Percentiles rank a stretch among this genome's conserved stretches.
phyloP scores from a whole-genome alignment of 192 early-diverging fungal species.

The Gamsiella multidivaricata region DNA sequence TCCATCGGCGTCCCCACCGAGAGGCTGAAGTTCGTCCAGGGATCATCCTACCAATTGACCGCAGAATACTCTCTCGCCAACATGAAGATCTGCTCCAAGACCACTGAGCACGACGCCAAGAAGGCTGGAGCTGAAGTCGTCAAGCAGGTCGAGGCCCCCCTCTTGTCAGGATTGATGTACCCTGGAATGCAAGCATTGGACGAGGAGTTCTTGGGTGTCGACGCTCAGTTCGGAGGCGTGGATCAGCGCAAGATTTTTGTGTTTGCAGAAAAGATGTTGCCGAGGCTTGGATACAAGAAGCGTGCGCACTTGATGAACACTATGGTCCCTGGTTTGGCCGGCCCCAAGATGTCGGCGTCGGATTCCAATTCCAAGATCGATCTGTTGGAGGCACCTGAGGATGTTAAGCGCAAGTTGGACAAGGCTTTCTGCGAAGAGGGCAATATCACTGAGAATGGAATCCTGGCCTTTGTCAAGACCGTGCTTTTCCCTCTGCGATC shows the following conservation, averaged over 20 bases:
- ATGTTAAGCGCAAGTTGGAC: slow-evolving; percentile 86
- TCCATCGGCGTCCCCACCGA: slow-evolving; percentile 96
- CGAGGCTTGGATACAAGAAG: slow-evolving; percentile 94
- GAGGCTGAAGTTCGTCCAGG: slow-evolving; percentile 91
- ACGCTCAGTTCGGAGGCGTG: slow-evolving; percentile 96
- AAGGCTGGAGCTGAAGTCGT: slow-evolving; percentile 99
- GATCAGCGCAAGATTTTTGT: slow-evolving; percentile 99
- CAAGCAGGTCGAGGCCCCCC: slow-evolving; percentile 91
- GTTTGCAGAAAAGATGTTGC: slow-evolving; percentile 95
- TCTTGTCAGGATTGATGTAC: slow-evolving; percentile 95
- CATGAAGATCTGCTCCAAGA: slow-evolving; percentile 84
- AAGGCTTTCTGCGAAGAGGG: slow-evolving; percentile 98
- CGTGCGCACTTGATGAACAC: slow-evolving; percentile 97
- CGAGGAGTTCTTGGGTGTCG: slow-evolving; percentile 95
- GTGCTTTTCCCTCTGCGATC: slow-evolving; percentile 91
- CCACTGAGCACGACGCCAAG: slow-evolving; percentile 96
- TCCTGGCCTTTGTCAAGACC: slow-evolving; percentile 88
- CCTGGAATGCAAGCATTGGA: slow-evolving; percentile 98
- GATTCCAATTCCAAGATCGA: slow-evolving; percentile 99
- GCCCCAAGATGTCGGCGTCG: slow-evolving; percentile 96
- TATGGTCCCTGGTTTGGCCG: slow-evolving; percentile 95
- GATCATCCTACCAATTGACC: slow-evolving; percentile 91
- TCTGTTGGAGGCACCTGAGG: slow-evolving; percentile 85
- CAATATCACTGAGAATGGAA: slow-evolving; percentile 91
- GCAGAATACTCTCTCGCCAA: slow-evolving; percentile 92